A percentile compares a stretch with the other conserved stretches of the same genome.
Evolutionary conservation across 371 early-diverging fungal species (phyloP).

Genomic region (Apophysomyces trapeziformis): DNA sequence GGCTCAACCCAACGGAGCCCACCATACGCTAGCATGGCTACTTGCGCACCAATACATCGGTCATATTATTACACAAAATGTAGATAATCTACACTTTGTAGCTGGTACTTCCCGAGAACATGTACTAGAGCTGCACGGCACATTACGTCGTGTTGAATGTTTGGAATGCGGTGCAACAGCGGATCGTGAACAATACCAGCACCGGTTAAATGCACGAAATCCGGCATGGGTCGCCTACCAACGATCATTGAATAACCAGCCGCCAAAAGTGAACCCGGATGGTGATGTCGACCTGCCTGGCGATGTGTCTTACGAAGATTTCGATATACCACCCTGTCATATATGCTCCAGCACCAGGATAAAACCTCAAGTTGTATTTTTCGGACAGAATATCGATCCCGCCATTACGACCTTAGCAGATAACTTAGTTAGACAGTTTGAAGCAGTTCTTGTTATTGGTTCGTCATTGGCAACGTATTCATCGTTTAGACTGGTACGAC

Average conservation of each 20-base stretch:
- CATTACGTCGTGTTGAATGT: constrained; percentile 76
- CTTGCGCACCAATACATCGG: constrained; percentile 44
- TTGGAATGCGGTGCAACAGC: constrained; percentile 62
- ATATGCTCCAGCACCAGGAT: constrained; percentile 64
- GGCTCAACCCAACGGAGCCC: constrained; percentile 78
- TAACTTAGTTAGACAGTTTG: constrained; percentile 56
- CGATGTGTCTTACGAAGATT: constrained; percentile 61
- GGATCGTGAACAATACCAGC: constrained; percentile 69
- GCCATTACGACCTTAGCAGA: constrained; percentile 55
- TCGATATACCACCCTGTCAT: constrained; percentile 75
- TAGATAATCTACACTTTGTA: constrained; percentile 79
- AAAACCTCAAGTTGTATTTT: constrained; percentile 84
- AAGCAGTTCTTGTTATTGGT: constrained; percentile 78
- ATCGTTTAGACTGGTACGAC: constrained; percentile 74
- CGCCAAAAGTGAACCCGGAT: constrained; percentile 80
- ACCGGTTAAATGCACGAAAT: constrained; percentile 67
- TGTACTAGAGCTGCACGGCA: constrained; percentile 88
- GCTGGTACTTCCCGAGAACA: constrained; percentile 50
- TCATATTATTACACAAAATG: constrained; percentile 89
- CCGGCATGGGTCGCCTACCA: constrained; percentile 65
- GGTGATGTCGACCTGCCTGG: constrained; percentile 82
- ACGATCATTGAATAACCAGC: constrained; percentile 31
- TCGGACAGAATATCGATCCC: constrained; percentile 83
- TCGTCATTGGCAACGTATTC: constrained; percentile 84
- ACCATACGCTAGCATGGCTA: constrained; percentile 62